phyloP scores from a whole-genome alignment of 1,284 basidiomycete genomes.

The Moesziomyces antarcticus region DNA sequence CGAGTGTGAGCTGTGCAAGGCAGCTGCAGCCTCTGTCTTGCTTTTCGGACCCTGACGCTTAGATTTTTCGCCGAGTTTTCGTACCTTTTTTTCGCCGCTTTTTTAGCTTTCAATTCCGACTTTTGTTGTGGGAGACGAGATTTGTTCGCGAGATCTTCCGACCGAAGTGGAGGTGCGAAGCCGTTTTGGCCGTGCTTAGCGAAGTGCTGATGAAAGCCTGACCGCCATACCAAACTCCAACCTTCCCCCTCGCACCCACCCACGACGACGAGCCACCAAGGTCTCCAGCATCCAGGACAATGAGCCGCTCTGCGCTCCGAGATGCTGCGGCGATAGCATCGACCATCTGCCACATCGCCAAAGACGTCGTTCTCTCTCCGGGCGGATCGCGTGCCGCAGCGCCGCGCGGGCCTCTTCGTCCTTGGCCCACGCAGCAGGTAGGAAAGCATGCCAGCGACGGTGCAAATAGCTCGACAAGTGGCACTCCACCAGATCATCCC shows the following conservation, averaged over 20 bases:
- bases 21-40: too few relatives aligned
- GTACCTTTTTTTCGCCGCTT: background rate
- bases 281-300: background rate
- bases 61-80: too few relatives aligned
- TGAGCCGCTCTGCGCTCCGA: constrained; percentile 39
- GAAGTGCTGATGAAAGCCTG: background rate
- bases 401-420: background rate
- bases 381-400: constrained; percentile 14
- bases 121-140: too few relatives aligned
- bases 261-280: background rate
- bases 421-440: constrained; percentile 11
- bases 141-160: background rate
- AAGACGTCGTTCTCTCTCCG: constrained; percentile 30
- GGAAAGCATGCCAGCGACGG: background rate
- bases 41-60: too few relatives aligned
- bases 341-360: constrained; percentile 38
- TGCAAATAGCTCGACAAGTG: background rate
- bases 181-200: background rate
- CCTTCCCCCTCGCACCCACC: background rate
- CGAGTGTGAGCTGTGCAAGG: too few relatives aligned
- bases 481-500: background rate
- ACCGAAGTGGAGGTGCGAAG: background rate
- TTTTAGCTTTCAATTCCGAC: background rate
- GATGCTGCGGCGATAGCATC: constrained; percentile 50
- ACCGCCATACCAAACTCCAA: background rate